Percentiles rank a stretch among this genome's conserved stretches.
Conservation (phyloP, 306 rosid species). For the Castanea sativa region DNA sequence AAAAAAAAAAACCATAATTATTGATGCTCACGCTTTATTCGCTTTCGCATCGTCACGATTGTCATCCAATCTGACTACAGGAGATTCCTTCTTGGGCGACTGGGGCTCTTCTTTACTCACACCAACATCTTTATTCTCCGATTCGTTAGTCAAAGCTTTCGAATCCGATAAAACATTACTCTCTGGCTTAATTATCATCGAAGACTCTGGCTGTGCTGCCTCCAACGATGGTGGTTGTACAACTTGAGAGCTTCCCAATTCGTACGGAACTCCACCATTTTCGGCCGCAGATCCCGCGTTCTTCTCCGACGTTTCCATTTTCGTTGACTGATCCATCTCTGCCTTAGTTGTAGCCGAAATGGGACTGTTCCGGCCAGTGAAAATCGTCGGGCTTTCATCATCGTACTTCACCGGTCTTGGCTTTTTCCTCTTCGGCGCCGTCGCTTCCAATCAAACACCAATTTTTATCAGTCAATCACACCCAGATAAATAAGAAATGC, state of each 20-base stretch:
- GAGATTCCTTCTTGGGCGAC: constrained; percentile 72
- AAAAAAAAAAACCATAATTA: constrained; percentile 11
- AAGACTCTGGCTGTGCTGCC: constrained; percentile 31
- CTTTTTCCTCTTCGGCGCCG: constrained; percentile 91
- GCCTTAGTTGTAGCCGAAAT: constrained; percentile 42
- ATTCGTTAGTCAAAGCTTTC: constrained; percentile 44
- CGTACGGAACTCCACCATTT: constrained; percentile 34
- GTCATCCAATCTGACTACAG: constrained; percentile 51
- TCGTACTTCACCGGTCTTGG: constrained; percentile 78
- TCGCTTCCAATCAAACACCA: constrained; percentile 5
- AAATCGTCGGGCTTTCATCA: constrained; percentile 47
- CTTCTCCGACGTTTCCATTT: constrained; percentile 52
- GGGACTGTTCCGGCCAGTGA: constrained; percentile 48
- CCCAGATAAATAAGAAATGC: background rate
- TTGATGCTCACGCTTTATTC: constrained; percentile 74
- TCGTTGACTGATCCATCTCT: constrained; percentile 50
- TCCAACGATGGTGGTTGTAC: constrained; percentile 27
- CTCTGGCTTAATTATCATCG: constrained; percentile 40
- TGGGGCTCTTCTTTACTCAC: constrained; percentile 57
- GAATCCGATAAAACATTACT: constrained; percentile 34
- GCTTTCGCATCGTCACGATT: constrained; percentile 55
- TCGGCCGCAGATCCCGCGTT: constrained; percentile 55
- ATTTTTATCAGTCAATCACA: background rate
- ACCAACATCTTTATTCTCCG: constrained; percentile 47
- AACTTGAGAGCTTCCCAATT: constrained; percentile 30